Evolutionary conservation across 2,329 filamentous ascomycete genomes (phyloP).

Genomic region (Cryoendolithus antarcticus): DNA sequence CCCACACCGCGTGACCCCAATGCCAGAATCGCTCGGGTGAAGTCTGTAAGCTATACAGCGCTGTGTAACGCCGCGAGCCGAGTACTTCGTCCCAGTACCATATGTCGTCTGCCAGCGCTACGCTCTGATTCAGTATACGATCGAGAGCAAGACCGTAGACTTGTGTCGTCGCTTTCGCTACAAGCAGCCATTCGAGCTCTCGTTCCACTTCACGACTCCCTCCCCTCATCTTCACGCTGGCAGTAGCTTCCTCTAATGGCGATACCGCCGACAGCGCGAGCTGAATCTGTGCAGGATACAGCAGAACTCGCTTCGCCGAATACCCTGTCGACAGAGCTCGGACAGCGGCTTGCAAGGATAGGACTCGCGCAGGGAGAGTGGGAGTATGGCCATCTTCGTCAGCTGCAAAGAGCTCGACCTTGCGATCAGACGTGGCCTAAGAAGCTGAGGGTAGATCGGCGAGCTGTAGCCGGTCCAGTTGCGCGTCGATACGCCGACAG

Average conservation of each 20-base stretch:
- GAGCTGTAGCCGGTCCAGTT: constrained; percentile 46
- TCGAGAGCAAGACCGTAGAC: constrained; percentile 71
- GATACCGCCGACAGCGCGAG: no score
- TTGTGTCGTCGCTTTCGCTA: constrained; percentile 83
- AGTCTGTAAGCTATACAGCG: constrained; percentile 75
- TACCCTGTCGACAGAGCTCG: constrained; percentile 15
- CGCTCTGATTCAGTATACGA: constrained; percentile 67
- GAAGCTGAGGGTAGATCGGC: constrained; percentile 1
- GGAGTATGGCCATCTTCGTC: no score
- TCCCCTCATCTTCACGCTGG: neutral
- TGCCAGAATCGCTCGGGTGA: constrained; percentile 63
- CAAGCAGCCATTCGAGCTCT: constrained; percentile 80
- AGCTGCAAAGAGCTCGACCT: no score
- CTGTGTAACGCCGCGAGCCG: constrained; percentile 63
- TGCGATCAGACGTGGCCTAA: neutral
- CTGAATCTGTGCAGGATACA: no score
- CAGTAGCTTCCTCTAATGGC: no score
- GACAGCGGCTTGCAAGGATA: constrained; percentile 21
- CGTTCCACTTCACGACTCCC: constrained; percentile 44
- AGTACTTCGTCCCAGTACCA: constrained; percentile 94
- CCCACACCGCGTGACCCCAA: constrained; percentile 59
- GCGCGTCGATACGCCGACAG: constrained; percentile 43
- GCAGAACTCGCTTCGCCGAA: no score
- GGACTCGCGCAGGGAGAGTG: constrained; percentile 12
- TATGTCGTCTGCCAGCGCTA: constrained; percentile 72